These are phyloP conservation scores for Russula sp. DNA, from an alignment of 768 basidiomycete species.

Conservation along the genomic window DNA sequence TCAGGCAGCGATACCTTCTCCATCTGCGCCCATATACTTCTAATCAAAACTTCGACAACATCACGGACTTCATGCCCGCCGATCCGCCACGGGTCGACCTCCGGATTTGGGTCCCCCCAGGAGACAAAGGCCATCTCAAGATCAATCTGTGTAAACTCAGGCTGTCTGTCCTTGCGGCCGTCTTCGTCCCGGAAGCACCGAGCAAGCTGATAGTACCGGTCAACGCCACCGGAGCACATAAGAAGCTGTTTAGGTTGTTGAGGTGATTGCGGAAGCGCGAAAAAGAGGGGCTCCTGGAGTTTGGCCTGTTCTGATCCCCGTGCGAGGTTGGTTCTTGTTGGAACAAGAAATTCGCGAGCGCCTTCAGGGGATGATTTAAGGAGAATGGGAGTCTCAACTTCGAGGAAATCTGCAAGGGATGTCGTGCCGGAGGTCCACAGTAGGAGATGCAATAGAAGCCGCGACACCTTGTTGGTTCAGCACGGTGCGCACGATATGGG, in stretches of 20 bases:
- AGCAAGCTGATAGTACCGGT: conserved; percentile 89
- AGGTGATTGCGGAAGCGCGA: conserved; percentile 89
- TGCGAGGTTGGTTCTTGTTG: conserved; percentile 15
- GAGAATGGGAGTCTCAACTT: conserved; percentile 90
- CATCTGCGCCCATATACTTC: conserved; percentile 66
- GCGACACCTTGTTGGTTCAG: conserved; percentile 67
- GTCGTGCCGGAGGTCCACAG: conserved; percentile 17
- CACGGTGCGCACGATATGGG: conserved; percentile 64
- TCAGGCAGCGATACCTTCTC: conserved; percentile 56
- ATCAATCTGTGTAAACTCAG: conserved; percentile 96
- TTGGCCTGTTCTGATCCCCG: conserved; percentile 23
- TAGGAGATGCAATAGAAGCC: conserved; percentile 20
- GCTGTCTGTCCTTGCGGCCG: conserved; percentile 90
- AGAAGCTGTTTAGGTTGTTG: conserved; percentile 95
- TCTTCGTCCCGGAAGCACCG: conserved; percentile 95
- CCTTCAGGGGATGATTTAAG: conserved; percentile 92
- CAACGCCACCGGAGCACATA: conserved; percentile 83
- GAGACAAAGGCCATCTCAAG: conserved; percentile 94
- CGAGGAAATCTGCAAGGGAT: conserved; percentile 64
- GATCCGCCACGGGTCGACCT: conserved; percentile 61
- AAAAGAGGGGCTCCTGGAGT: conserved; percentile 51
- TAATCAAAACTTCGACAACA: conserved; percentile 70
- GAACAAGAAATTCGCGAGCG: conserved; percentile 62
- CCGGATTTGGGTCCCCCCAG: conserved; percentile 46
- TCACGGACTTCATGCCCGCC: conserved; percentile 79